phyloP scores from a whole-genome alignment of 2,329 filamentous ascomycete species.

The Colletotrichum lupini region DNA sequence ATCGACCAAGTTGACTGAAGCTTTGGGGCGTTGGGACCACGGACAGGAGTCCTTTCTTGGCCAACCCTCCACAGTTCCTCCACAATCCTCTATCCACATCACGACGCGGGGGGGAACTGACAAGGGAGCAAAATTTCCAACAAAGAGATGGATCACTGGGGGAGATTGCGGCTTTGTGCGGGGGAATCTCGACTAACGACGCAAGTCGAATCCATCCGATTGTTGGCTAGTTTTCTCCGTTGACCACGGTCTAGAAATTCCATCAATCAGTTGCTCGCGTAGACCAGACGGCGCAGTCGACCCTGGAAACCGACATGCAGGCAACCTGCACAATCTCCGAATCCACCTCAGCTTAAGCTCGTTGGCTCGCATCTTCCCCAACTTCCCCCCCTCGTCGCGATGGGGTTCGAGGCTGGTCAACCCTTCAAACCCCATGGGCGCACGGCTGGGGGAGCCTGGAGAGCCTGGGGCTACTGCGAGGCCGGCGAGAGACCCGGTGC shows the following conservation, averaged over 20 bases:
- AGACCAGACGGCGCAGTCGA: neutral
- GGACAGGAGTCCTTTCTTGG: slow-evolving; percentile 22
- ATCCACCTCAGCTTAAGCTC: slow-evolving; percentile 12
- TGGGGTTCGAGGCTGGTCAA: neutral
- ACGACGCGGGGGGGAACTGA: neutral
- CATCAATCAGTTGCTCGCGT: slow-evolving; percentile 25
- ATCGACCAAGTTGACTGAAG: slow-evolving; percentile 12
- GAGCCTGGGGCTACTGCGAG: neutral
- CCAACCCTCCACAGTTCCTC: neutral
- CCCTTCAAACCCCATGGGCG: neutral
- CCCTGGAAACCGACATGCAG: slow-evolving; percentile 20
- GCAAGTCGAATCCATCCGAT: slow-evolving; percentile 9
- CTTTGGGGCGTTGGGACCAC: slow-evolving; percentile 23
- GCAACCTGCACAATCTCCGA: slow-evolving; percentile 31
- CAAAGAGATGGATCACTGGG: slow-evolving; percentile 28
- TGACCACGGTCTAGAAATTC: slow-evolving; percentile 19
- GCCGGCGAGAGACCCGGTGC: neutral
- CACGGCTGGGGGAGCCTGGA: neutral
- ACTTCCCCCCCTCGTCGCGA: slow-evolving; percentile 8
- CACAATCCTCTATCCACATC: slow-evolving; percentile 10
- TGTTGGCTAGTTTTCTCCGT: slow-evolving; percentile 28
- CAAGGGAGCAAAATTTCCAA: neutral
- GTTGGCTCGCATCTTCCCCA: slow-evolving; percentile 16
- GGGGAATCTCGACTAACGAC: slow-evolving; percentile 18
- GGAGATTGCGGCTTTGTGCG: slow-evolving; percentile 13